Conservation (phyloP, 2,329 filamentous ascomycete genomes). For the Alternaria conjuncta region DNA sequence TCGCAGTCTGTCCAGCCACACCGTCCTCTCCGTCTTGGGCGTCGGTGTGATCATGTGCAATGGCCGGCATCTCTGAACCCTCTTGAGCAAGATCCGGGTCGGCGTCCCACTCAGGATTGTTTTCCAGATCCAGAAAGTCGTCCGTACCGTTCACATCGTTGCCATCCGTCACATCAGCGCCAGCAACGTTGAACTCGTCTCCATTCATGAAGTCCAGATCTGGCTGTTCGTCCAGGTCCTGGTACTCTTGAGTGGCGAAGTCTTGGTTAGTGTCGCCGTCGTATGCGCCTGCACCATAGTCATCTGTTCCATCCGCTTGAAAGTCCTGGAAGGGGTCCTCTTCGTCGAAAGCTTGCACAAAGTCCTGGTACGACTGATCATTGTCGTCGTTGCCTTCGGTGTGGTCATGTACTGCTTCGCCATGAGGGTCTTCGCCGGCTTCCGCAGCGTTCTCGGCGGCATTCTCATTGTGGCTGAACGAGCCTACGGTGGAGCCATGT, state of each 20-base stretch:
- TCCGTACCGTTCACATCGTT: constrained; percentile 19
- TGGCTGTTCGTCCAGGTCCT: constrained; percentile 21
- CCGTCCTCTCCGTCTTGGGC: constrained; percentile 34
- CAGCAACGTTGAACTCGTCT: constrained; percentile 12
- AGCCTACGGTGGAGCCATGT: background rate
- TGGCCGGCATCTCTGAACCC: constrained; percentile 12
- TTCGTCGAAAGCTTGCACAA: constrained; percentile 19
- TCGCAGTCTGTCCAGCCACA: constrained; percentile 28
- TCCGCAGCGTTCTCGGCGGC: constrained; percentile 6
- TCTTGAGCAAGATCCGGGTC: constrained; percentile 17
- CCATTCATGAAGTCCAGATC: constrained; percentile 19
- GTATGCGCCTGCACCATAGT: constrained; percentile 18
- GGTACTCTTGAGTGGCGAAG: constrained; percentile 26
- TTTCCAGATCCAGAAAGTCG: constrained; percentile 29
- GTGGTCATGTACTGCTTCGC: constrained; percentile 12
- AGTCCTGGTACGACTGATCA: constrained; percentile 25
- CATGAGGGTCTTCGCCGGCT: background rate
- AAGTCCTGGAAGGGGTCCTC: constrained; percentile 19
- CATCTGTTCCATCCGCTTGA: constrained; percentile 18
- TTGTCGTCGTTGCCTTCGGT: constrained; percentile 17
- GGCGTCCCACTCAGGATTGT: constrained; percentile 24
- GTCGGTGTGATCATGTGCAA: constrained; percentile 18
- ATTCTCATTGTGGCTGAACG: constrained; percentile 1
- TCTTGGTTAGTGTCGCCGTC: constrained; percentile 35
- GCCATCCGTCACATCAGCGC: constrained; percentile 11